These are phyloP conservation scores for Diplodia scrobiculata DNA, from an alignment of 2,329 filamentous ascomycete species.

Conservation along the genomic window DNA sequence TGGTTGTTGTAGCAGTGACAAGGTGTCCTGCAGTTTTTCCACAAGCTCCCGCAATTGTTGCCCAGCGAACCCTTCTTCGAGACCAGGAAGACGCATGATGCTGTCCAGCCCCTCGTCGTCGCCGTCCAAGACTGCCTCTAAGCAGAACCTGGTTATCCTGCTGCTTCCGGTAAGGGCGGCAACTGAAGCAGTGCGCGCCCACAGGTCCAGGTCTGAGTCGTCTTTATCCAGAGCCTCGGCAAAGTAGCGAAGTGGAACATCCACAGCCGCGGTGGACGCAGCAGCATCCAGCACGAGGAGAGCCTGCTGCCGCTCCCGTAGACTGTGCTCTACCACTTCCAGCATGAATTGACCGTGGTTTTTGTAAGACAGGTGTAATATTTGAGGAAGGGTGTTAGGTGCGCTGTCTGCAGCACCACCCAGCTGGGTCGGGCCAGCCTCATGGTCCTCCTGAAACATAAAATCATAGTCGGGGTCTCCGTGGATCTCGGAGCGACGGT, in stretches of 20 bases:
- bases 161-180: slow-evolving; percentile 60
- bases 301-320: slow-evolving; percentile 42
- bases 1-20: slow-evolving; percentile 58
- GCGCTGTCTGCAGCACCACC: slow-evolving; percentile 69
- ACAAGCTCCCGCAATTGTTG: slow-evolving; percentile 56
- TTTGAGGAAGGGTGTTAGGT: slow-evolving; percentile 80
- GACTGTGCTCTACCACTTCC: slow-evolving; percentile 66
- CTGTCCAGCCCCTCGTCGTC: slow-evolving; percentile 60
- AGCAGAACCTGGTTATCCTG: slow-evolving; percentile 62
- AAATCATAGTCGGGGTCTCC: slow-evolving; percentile 50
- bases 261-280: slow-evolving; percentile 47
- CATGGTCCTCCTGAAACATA: slow-evolving; percentile 45
- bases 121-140: slow-evolving; percentile 65
- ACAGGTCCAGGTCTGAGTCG: slow-evolving; percentile 65
- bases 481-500: slow-evolving; percentile 66
- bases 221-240: slow-evolving; percentile 66
- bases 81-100: slow-evolving; percentile 58
- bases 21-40: slow-evolving; percentile 55
- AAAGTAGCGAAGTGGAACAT: slow-evolving; percentile 52
- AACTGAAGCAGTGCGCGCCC: slow-evolving; percentile 63
- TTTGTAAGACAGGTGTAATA: slow-evolving; percentile 90
- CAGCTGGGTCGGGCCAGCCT: slow-evolving; percentile 47
- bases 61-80: slow-evolving; percentile 58
- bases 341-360: slow-evolving; percentile 90
- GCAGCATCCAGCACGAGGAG: slow-evolving; percentile 34